Base-by-base conservation (phyloP, 176 grass and related monocot genomes). In the Ampelocalamus luodianensis region DNA sequence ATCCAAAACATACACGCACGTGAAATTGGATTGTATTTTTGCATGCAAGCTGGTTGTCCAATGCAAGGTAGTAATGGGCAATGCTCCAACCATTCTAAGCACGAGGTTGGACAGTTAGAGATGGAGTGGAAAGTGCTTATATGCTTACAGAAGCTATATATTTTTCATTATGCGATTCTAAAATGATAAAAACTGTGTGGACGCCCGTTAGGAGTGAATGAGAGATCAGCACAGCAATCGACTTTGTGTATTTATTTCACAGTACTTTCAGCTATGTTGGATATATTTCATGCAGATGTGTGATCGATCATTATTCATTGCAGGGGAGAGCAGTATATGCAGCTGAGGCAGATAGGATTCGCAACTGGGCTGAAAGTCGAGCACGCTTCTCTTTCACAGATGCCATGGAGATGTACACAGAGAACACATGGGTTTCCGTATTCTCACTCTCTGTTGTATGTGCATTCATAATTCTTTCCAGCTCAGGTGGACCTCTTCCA, bases 361-460 rank as follows among this genome's bases (percentile, higher is more conserved):
- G 97, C 75, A 96, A 96, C 60, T 99, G 97, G 97, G 97, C 97
- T 24, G 93, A 99, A 87, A 99, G 94, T 75, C 88, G 97, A 38
- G 87, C 97, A 6, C 88, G 86, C 12, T 96, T 99, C 67, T 99
- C 97, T 24, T 92, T 99, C 82, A 96, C 97, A 3, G 97, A 99
- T 55, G 97, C 97, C 68, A 99, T 96, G 97, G 97, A 96, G 88
- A 94, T 99, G 97, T 96, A 99, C 65, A 88, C 93, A 0, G 97
- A 99, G 80, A 99, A 86, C 86, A 99, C 93, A 8, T 99, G 97
- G 97, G 84, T 96, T 37, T 99, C 97, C 2, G 97, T 99, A 6
- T 99, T 99, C 90, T 99, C 97, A 2, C 92, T 99, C 34, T 99
- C 97, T 0, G 97, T 99, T 16, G 93, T 99, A 66, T 99, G 97